A percentile compares a stretch with the other conserved stretches of the same genome.
Conservation (phyloP, 2,329 filamentous ascomycete genomes). For the Trichoderma hamatum region DNA sequence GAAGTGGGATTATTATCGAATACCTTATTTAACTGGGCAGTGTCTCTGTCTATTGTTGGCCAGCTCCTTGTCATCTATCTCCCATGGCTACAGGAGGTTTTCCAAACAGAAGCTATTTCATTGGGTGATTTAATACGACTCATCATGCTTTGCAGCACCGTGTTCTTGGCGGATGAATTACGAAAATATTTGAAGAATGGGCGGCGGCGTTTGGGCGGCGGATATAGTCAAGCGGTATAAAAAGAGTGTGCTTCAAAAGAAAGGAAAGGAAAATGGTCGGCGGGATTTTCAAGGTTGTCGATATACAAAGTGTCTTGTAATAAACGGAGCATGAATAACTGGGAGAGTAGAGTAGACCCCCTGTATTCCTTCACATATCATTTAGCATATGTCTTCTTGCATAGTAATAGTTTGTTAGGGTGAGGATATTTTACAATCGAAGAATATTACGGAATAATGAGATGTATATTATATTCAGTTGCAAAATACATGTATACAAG, state of each 20-base stretch:
- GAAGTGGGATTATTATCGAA: conserved; percentile 85
- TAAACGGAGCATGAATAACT: conserved; percentile 1
- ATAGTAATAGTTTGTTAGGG: conserved; percentile 3
- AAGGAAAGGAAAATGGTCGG: conserved; percentile 27
- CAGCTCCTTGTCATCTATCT: conserved; percentile 94
- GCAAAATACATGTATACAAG: neutral
- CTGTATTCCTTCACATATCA: conserved; percentile 12
- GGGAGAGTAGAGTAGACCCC: conserved; percentile 17
- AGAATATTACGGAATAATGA: neutral
- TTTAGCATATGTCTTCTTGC: conserved; percentile 22
- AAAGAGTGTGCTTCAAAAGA: neutral
- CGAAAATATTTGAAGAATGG: conserved; percentile 77
- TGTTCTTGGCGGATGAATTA: conserved; percentile 93
- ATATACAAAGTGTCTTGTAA: conserved; percentile 18
- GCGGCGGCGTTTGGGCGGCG: conserved; percentile 57
- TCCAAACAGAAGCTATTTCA: conserved; percentile 88
- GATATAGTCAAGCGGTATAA: conserved; percentile 69
- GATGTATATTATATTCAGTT: neutral
- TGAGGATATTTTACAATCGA: neutral
- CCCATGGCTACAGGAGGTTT: conserved; percentile 88
- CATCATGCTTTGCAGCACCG: conserved; percentile 76
- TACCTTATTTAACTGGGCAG: conserved; percentile 95
- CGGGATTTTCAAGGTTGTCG: neutral
- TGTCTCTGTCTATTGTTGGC: conserved; percentile 75
- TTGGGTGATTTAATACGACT: conserved; percentile 74